These are phyloP conservation scores for Hibiscus tridactylites DNA, from an alignment of 345 rosid species.

Conservation along the genomic window DNA sequence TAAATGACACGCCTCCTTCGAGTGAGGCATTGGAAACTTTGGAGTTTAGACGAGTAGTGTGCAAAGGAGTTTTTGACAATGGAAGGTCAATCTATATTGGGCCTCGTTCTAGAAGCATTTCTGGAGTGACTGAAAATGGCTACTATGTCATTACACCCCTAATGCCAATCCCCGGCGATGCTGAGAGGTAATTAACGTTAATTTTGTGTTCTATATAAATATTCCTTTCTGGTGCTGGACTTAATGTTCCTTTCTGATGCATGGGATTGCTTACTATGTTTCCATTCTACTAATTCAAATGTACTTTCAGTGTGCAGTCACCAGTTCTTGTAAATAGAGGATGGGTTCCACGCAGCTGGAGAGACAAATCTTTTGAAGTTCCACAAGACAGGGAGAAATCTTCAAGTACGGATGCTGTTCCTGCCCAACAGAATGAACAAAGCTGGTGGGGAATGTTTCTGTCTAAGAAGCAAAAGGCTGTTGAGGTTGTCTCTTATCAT, in stretches of 20 bases:
- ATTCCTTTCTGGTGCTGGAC: not conserved
- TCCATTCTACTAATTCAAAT: conserved; percentile 10
- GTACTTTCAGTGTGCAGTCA: conserved; percentile 50
- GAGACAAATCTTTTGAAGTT: conserved; percentile 46
- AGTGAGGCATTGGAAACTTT: conserved; percentile 35
- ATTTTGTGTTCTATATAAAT: not conserved
- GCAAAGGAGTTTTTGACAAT: conserved; percentile 72
- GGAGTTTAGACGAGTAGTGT: conserved; percentile 69
- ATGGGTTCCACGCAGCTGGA: conserved; percentile 97
- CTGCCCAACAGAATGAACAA: conserved; percentile 29
- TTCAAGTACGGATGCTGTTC: conserved; percentile 13
- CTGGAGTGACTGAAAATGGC: conserved; percentile 92
- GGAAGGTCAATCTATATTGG: conserved; percentile 65
- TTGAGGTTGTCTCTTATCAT: conserved; percentile 33
- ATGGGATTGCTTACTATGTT: not conserved
- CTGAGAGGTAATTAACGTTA: conserved; percentile 44
- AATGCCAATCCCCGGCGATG: conserved; percentile 49
- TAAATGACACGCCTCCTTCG: conserved; percentile 35
- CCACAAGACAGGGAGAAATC: conserved; percentile 27
- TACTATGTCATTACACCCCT: conserved; percentile 74
- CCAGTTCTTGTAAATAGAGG: conserved; percentile 92
- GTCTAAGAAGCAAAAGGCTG: conserved; percentile 45
- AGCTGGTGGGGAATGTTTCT: conserved; percentile 60
- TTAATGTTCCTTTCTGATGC: not conserved
- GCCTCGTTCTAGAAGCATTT: conserved; percentile 89